Evolutionary conservation across 768 basidiomycete genomes (phyloP).

Genomic region (Kwoniella mangroviensis): DNA sequence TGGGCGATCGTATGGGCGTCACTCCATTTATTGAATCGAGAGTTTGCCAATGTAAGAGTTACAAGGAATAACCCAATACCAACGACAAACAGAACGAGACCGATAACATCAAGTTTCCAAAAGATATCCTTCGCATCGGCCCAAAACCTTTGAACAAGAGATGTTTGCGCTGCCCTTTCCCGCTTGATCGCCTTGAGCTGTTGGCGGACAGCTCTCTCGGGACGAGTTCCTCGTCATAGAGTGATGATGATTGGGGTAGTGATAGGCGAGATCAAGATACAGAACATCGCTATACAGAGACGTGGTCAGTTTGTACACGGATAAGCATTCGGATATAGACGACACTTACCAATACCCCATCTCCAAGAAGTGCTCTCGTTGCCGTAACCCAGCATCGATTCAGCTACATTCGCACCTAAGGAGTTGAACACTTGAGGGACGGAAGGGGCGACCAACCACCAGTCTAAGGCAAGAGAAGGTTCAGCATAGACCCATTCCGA

Average conservation of each 20-base stretch:
- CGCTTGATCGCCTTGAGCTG: slow-evolving; percentile 31
- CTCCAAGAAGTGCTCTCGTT: slow-evolving; percentile 30
- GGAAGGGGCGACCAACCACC: slow-evolving; percentile 53
- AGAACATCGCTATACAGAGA: slow-evolving; percentile 41
- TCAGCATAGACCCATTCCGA: not conserved
- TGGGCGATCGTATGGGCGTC: slow-evolving; percentile 54
- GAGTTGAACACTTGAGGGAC: slow-evolving; percentile 54
- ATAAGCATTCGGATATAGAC: not conserved
- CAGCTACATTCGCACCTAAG: slow-evolving; percentile 44
- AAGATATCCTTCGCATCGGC: slow-evolving; percentile 32
- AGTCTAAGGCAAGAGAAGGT: slow-evolving; percentile 31
- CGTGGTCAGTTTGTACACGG: not conserved
- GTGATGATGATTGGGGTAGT: slow-evolving; percentile 53
- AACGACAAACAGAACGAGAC: slow-evolving; percentile 52
- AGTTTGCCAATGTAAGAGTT: slow-evolving; percentile 55
- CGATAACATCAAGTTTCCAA: slow-evolving; percentile 56
- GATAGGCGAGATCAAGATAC: slow-evolving; percentile 48
- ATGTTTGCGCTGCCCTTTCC: slow-evolving; percentile 5
- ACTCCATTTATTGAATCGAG: slow-evolving; percentile 45
- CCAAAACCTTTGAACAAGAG: slow-evolving; percentile 9
- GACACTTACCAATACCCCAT: slow-evolving; percentile 43
- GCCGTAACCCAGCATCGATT: slow-evolving; percentile 32
- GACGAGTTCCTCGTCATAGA: slow-evolving; percentile 35
- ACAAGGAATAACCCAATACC: slow-evolving; percentile 54
- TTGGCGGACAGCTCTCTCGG: slow-evolving; percentile 5